phyloP scores from a whole-genome alignment of 768 basidiomycete genomes.

The Boletus subparvulus region DNA sequence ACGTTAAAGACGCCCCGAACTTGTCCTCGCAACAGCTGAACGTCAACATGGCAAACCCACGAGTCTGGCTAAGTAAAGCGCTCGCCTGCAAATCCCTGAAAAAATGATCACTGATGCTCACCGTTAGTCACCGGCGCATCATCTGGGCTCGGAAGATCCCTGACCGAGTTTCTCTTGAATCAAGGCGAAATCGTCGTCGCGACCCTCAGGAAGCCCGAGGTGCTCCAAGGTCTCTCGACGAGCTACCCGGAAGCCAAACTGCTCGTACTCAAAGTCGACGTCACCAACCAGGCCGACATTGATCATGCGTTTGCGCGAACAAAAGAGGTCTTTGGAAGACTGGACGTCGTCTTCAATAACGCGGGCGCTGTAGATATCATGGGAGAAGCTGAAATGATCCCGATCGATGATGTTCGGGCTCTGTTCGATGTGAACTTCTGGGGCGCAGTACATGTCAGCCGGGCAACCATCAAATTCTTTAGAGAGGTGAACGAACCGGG shows the following conservation, averaged over 20 bases:
- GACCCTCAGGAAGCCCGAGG: slow-evolving; percentile 41
- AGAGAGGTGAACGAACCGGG: slow-evolving; percentile 36
- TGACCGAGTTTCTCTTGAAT: slow-evolving; percentile 33
- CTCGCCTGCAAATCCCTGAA: not conserved
- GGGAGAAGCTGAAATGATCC: slow-evolving; percentile 25
- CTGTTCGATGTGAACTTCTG: slow-evolving; percentile 32
- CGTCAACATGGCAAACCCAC: not conserved
- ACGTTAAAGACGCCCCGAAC: not conserved
- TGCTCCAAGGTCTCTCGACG: slow-evolving; percentile 5
- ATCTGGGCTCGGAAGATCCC: slow-evolving; percentile 37
- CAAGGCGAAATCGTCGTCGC: slow-evolving; percentile 42
- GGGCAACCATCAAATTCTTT: slow-evolving; percentile 31
- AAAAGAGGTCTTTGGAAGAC: slow-evolving; percentile 7
- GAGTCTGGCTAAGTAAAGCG: slow-evolving; percentile 12
- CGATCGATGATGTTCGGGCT: slow-evolving; percentile 14
- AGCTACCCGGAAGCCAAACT: slow-evolving; percentile 8
- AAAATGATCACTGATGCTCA: not conserved
- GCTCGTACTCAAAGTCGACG: slow-evolving; percentile 16
- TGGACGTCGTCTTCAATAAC: slow-evolving; percentile 25
- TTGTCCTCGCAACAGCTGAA: not conserved
- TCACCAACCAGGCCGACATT: slow-evolving; percentile 10
- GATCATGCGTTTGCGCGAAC: slow-evolving; percentile 10
- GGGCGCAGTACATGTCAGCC: slow-evolving; percentile 29
- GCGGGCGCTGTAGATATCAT: slow-evolving; percentile 11
- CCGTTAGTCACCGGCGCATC: slow-evolving; percentile 41